Evolutionary conservation across 1,284 basidiomycete species (phyloP).

Genomic region (Heterobasidion irregulare): DNA sequence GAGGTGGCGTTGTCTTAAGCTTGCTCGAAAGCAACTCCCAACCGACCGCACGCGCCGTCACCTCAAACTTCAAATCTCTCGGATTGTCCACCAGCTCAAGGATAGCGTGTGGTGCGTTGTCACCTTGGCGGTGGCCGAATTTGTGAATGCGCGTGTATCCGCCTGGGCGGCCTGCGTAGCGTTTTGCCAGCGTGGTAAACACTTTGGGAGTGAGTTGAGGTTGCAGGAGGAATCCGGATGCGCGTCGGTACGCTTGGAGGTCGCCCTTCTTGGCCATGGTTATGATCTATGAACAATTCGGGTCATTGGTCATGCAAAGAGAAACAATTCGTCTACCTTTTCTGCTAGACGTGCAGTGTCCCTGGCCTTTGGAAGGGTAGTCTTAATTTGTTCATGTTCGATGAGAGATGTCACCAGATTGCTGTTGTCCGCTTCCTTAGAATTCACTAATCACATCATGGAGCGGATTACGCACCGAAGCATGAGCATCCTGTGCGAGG

Average conservation of each 20-base stretch:
- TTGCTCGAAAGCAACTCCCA: conserved; percentile 63
- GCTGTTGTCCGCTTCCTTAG: conserved; percentile 29
- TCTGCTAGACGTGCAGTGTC: conserved; percentile 90
- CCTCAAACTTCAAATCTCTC: conserved; percentile 79
- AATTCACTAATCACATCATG: neutral
- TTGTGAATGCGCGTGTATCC: conserved; percentile 96
- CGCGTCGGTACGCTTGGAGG: conserved; percentile 54
- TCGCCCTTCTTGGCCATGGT: conserved; percentile 81
- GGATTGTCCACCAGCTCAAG: conserved; percentile 94
- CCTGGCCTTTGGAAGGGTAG: conserved; percentile 93
- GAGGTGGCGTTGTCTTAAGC: conserved; percentile 34
- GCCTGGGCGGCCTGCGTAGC: conserved; percentile 81
- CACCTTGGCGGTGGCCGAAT: conserved; percentile 82
- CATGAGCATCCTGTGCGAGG: conserved; percentile 83
- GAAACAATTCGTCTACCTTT: conserved; percentile 49
- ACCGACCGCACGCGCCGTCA: conserved; percentile 78
- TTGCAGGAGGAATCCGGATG: conserved; percentile 71
- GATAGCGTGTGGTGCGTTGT: conserved; percentile 91
- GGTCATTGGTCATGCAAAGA: neutral
- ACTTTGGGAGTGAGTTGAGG: conserved; percentile 70
- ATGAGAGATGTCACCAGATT: conserved; percentile 94
- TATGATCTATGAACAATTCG: conserved; percentile 56
- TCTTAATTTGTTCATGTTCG: conserved; percentile 94
- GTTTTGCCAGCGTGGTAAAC: conserved; percentile 71
- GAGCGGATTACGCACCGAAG: conserved; percentile 47